Evolutionary conservation across 2,329 filamentous ascomycete genomes (phyloP), one percentile per base, ranked within the genome.

Genomic region (Pseudocercospora fijiensis): DNA sequence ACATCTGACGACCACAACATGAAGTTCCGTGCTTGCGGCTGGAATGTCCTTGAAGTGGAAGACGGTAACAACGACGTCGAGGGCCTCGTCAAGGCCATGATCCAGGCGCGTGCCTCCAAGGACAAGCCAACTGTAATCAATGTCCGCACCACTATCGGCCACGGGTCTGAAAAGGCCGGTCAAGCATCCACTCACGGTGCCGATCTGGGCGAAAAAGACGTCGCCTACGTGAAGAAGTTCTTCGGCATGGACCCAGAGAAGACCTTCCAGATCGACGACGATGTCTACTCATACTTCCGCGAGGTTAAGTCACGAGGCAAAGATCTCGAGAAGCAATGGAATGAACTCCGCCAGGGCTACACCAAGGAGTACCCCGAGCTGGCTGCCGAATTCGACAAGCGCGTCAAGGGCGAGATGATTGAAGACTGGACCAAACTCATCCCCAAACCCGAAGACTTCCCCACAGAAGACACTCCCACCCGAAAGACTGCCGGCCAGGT

Each of bases 121-220:
- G 71, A 73, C 41, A 84, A 83, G 69, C 84, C 84, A 0, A 83
- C 81, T 0, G 85, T 86, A 58, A 80, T 86, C 76, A 86, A 86
- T 69, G 77, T 86, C 28, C 79, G 78, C 43, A 86, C 84, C 2
- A 77, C 83, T 27, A 86, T 86, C 22, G 84, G 84, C 1, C 70
- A 85, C 0, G 83, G 83, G 16, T 85, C 79, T 67, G 76, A 76
- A 2, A 77, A 79, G 4, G 81, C 80, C 0, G 83, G 83, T 4
- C 75, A 83, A 13, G 84, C 85, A 3, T 80, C 80, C 20, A 83
- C 85, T 0, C 86, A 88, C 65, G 85, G 85, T 22, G 85, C 81
- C 10, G 83, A 85, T 1, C 84, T 85, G 45, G 85, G 84, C 5
- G 74, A 77, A 1, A 78, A 83, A 1, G 83, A 85, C 58, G 82